Evolutionary conservation across 2,329 filamentous ascomycete genomes (phyloP).

Genomic region (Metarhizium humberi): DNA sequence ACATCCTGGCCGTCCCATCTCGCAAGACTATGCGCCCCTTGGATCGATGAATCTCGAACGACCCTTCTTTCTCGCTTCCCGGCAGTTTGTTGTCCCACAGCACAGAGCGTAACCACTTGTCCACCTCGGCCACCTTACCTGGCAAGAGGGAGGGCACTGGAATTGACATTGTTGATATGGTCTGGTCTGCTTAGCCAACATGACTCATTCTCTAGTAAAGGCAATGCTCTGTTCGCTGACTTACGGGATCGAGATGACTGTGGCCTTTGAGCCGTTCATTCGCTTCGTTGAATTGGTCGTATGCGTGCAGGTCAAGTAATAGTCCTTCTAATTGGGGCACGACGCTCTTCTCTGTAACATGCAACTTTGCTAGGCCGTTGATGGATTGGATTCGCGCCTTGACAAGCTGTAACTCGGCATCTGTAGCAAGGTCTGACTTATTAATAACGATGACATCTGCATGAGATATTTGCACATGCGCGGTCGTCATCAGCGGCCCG

Average conservation of each 20-base stretch:
- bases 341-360: conserved; percentile 69
- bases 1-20: conserved; percentile 59
- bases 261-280: conserved; percentile 70
- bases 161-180: conserved; percentile 76
- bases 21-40: conserved; percentile 68
- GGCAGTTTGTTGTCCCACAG: conserved; percentile 72
- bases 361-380: conserved; percentile 79
- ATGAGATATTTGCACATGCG: conserved; percentile 93
- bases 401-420: conserved; percentile 60
- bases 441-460: conserved; percentile 94
- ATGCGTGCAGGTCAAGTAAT: conserved; percentile 83
- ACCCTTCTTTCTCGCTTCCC: conserved; percentile 20
- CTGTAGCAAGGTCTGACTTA: conserved; percentile 76
- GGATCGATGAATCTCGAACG: conserved; percentile 76
- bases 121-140: conserved; percentile 53
- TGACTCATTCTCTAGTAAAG: neutral
- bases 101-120: conserved; percentile 72
- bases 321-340: conserved; percentile 79
- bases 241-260: conserved; percentile 80
- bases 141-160: conserved; percentile 50
- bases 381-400: conserved; percentile 68
- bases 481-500: conserved; percentile 74
- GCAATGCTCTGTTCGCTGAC: conserved; percentile 15
- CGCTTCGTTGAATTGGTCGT: conserved; percentile 69
- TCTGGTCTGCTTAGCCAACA: conserved; percentile 34